A percentile compares a stretch with the other conserved stretches of the same genome.
Conservation (phyloP, 2,329 filamentous ascomycete genomes). For the Curvularia eragrostidis region DNA sequence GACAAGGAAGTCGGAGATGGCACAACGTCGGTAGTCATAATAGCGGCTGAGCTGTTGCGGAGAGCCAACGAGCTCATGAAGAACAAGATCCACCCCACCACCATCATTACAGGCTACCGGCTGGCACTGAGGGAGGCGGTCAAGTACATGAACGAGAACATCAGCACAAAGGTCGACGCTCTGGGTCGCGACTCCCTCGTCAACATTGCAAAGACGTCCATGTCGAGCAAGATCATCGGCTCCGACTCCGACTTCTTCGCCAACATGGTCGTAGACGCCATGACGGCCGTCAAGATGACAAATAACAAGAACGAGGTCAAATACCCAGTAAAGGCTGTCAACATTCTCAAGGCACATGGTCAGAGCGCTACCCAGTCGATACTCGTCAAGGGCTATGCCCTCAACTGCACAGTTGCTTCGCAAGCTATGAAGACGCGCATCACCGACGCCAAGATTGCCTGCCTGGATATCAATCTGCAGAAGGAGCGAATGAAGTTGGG, state of each 20-base stretch:
- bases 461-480: conserved; percentile 96
- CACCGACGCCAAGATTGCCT: conserved; percentile 93
- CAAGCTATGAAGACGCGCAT: conserved; percentile 97
- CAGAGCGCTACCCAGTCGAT: conserved; percentile 89
- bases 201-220: conserved; percentile 97
- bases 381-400: conserved; percentile 91
- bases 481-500: conserved; percentile 99
- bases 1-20: conserved; percentile 99
- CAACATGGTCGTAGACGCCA: conserved; percentile 96
- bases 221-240: conserved; percentile 99
- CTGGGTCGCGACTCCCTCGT: conserved; percentile 89
- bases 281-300: conserved; percentile 90
- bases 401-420: conserved; percentile 98
- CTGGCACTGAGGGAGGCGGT: conserved; percentile 94
- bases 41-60: conserved; percentile 91
- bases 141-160: conserved; percentile 98
- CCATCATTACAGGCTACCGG: conserved; percentile 98
- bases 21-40: conserved; percentile 96
- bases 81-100: conserved; percentile 99
- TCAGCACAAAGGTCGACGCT: conserved; percentile 92
- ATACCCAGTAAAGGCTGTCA: conserved; percentile 98
- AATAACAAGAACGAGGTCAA: conserved; percentile 91
- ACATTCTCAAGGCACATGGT: conserved; percentile 97
- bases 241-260: conserved; percentile 95
- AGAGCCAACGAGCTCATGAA: conserved; percentile 98